Percentiles rank a stretch among this genome's conserved stretches.
phyloP scores from a whole-genome alignment of 129 eudicot genomes.

The Tanacetum coccineum region DNA sequence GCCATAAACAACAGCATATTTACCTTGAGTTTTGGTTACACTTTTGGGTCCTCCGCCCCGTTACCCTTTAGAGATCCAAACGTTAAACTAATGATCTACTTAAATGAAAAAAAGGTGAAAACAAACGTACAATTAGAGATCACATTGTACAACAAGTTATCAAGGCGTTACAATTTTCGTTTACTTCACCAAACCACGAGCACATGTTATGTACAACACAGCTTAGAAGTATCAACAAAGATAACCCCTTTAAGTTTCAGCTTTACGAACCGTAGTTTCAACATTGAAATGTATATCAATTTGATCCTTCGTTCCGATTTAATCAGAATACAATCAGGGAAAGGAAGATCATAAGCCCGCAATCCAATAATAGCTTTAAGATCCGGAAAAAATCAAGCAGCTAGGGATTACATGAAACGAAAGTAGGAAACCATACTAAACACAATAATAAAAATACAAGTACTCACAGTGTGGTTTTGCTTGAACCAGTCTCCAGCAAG shows the following conservation, averaged over 20 bases:
- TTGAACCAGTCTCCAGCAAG: slow-evolving; percentile 72
- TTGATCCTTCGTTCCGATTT: slow-evolving; percentile 65
- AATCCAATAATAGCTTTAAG: slow-evolving; percentile 52
- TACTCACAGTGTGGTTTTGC: slow-evolving; percentile 57
- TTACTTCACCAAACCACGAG: too few species aligned
- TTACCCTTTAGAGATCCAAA: too few species aligned
- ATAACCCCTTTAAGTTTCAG: neutral
- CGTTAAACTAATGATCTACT: too few species aligned
- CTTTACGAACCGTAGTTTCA: slow-evolving; percentile 53
- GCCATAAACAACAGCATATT: too few species aligned
- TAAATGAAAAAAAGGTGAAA: too few species aligned
- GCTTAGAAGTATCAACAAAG: neutral
- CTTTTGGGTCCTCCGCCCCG: too few species aligned
- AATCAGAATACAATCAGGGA: slow-evolving; percentile 70
- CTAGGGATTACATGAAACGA: slow-evolving; percentile 21
- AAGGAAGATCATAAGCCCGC: slow-evolving; percentile 63
- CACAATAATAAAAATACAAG: neutral
- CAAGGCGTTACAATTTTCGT: too few species aligned
- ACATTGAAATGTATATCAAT: slow-evolving; percentile 45
- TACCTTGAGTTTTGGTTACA: too few species aligned
- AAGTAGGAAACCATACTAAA: slow-evolving; percentile 1
- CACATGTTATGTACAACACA: too few species aligned
- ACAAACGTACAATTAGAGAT: too few species aligned
- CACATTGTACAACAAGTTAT: too few species aligned
- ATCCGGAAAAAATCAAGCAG: slow-evolving; percentile 39